Evolutionary conservation across 495 filamentous ascomycete species (phyloP), one percentile per base, ranked within the genome.

Genomic region (Xylaria grammica): DNA sequence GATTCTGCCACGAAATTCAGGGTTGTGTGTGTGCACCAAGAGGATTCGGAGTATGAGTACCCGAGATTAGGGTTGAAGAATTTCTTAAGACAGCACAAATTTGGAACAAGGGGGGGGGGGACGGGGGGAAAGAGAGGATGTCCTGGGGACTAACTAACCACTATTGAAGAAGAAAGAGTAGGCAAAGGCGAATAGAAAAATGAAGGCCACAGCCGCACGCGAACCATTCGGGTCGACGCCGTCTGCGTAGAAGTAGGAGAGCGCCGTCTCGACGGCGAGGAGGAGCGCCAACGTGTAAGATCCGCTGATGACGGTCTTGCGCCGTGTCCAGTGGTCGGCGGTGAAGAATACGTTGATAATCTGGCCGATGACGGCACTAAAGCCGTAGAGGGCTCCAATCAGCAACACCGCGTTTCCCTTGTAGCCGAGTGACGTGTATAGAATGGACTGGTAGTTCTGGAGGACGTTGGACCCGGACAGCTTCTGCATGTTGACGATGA

Each of bases 131-230:
- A 19, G 44, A 22, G 10, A 61, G 27, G 10, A 26, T 36, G n/a
- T 38, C 44, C n/a, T n/a, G 19, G 46, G 46, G 32, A 34, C 61
- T 20, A 24, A 54, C 57, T 52, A 13, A 52, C 49, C 29, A n/a
- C 49, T 52, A 34, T 67, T 67, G 65, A 67, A 67, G 59, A 54
- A 67, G 50, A 67, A 34, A 42, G 65, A 60, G 42, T 63, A 63
- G 3, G 49, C 42, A 26, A 53, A 60, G n/a, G 65, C 54, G 32
- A 50, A 67, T 24, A 67, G 27, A 29, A 67, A 67, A 11, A 67
- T 67, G 44, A 67, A 49, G 8, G 65, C 65, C 4, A 67, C 42
- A 22, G 57, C 65, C 8, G 60, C 59, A 10, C 60, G 38, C 11
- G 65, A 52, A 29, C 65, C 65, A 15, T 20, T 26, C 24, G 24